Percentiles rank a stretch among this genome's conserved stretches.
Evolutionary conservation across 768 basidiomycete genomes (phyloP).

Genomic region (Imleria badia): DNA sequence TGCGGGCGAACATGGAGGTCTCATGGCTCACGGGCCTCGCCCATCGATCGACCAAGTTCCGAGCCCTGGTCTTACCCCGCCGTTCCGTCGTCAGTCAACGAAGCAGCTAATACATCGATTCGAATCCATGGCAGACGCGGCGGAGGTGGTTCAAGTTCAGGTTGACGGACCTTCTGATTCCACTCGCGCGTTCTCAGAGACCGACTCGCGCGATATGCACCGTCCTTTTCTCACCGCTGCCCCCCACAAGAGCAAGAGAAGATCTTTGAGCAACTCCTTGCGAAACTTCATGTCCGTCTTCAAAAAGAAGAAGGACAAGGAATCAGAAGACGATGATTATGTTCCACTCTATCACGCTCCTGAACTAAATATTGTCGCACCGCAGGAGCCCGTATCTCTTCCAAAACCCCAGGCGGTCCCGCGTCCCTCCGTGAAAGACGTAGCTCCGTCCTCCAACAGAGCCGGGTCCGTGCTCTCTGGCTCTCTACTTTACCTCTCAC

Average conservation of each 20-base stretch:
- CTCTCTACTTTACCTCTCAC: conserved; percentile 50
- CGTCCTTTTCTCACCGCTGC: conserved; percentile 18
- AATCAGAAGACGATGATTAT: conserved; percentile 27
- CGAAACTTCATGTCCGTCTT: conserved; percentile 62
- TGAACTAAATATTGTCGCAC: conserved; percentile 1
- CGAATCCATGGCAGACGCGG: conserved; percentile 41
- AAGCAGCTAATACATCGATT: conserved; percentile 55
- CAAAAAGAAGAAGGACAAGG: conserved; percentile 44
- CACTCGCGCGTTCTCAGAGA: conserved; percentile 15
- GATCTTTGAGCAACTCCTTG: conserved; percentile 62
- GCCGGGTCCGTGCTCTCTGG: conserved; percentile 10
- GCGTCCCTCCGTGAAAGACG: not conserved
- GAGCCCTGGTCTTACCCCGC: not conserved
- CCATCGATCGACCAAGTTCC: conserved; percentile 1
- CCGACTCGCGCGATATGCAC: conserved; percentile 9
- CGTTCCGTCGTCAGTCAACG: conserved; percentile 40
- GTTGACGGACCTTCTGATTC: conserved; percentile 7
- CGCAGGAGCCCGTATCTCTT: not conserved
- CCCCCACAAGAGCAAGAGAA: conserved; percentile 42
- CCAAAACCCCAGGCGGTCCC: conserved; percentile 1
- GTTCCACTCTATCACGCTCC: conserved; percentile 2
- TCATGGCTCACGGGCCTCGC: not conserved
- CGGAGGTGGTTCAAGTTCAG: conserved; percentile 8
- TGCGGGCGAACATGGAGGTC: not conserved
- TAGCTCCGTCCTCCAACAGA: not conserved